Evolutionary conservation across 768 basidiomycete genomes (phyloP), one percentile per base, ranked within the genome.

Genomic region (Panellus pusillus): DNA sequence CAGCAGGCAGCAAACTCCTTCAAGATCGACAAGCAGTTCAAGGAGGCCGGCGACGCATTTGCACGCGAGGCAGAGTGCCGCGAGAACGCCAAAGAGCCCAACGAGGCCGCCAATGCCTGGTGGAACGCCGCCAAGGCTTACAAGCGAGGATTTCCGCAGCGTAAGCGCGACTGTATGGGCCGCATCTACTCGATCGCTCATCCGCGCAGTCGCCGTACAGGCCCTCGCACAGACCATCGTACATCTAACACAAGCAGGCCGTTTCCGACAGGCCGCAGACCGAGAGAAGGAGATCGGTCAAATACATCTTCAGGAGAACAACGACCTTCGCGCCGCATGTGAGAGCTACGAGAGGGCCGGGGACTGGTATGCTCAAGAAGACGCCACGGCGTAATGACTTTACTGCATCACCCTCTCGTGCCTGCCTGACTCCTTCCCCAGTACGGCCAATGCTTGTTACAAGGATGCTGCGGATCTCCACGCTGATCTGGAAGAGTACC

Each of bases 301-400:
- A 66, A 93, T 98, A 58, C 87, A 93, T 72, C 80, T 93, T n/a
- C 86, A 91, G 57, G 90, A 93, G 61, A 72, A 77, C 39, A 76
- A 84, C 62, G 90, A 97, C 69, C 73, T 95, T 29, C 80, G 81
- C 13, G 89, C 86, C 63, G 94, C 94, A 49, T 91, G 92, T 65
- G 93, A 98, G 54, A 93, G 91, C 71, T 93, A 86, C 63, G 88
- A 87, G 66, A 78, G 89, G 44, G 97, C 97, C 12, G 96, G 87
- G 20, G 94, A 99, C 38, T 96, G 96, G 93, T 98, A 99, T 74
- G 79, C 86, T n/a, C 89, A 93, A 64, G 97, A 99, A 71, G 97
- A 98, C 74, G 94, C 97, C 12, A 80, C 84, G 58, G 94, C 96
- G 96, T 97, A 75, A 69, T 92, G 75, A 12, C 20, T n/a, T 3